These are phyloP conservation scores for Lactarius hengduanensis DNA, from an alignment of 768 basidiomycete genomes.

Conservation along the genomic window DNA sequence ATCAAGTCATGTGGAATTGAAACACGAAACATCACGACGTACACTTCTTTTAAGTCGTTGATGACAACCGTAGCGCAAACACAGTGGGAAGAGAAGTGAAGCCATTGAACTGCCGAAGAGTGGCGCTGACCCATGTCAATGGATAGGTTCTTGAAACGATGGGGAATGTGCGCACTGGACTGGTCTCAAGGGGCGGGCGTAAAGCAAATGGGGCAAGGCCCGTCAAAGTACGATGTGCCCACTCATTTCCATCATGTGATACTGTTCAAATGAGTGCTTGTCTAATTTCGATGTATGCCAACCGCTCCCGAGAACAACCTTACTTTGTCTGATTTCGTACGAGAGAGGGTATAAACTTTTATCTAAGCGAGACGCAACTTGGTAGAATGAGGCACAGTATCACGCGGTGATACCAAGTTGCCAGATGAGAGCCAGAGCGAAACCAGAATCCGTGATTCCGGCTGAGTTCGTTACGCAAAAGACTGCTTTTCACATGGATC, in stretches of 20 bases:
- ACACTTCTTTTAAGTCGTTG: conserved; percentile 6
- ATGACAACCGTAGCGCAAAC: conserved; percentile 18
- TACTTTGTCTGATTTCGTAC: conserved; percentile 7
- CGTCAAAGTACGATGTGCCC: not conserved
- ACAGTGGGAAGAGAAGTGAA: conserved; percentile 23
- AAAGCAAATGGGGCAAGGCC: conserved; percentile 3
- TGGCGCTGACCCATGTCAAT: conserved; percentile 20
- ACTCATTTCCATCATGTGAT: conserved; percentile 11
- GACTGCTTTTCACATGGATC: not conserved
- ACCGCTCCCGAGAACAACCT: conserved; percentile 9
- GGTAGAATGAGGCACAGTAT: not conserved
- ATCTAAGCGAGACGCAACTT: conserved; percentile 17
- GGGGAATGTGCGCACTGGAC: conserved; percentile 12
- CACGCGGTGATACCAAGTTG: not conserved
- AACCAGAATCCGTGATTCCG: not conserved
- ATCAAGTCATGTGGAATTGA: conserved; percentile 4
- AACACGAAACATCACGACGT: conserved; percentile 22
- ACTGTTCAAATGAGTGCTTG: conserved; percentile 1
- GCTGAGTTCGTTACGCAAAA: conserved; percentile 6
- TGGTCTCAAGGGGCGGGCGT: conserved; percentile 11
- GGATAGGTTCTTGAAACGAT: conserved; percentile 13
- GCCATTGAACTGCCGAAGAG: conserved; percentile 11
- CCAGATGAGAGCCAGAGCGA: not conserved
- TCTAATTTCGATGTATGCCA: conserved; percentile 11
- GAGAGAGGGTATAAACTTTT: conserved; percentile 9